Percentiles rank a stretch among this genome's conserved stretches.
Evolutionary conservation across 257 asterid species (phyloP).

Genomic region (Forsythia viridissima): DNA sequence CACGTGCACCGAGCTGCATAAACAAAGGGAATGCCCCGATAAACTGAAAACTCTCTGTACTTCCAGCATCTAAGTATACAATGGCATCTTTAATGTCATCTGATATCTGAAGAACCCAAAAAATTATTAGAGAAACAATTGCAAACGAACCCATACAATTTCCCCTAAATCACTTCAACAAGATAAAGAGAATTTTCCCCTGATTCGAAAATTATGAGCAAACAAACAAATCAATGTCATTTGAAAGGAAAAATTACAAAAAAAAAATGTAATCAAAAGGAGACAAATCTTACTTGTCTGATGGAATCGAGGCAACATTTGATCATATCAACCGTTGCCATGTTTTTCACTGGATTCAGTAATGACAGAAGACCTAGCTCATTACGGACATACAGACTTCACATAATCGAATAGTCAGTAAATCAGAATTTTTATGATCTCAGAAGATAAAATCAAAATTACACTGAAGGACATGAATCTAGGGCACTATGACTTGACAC

Average conservation of each 20-base stretch:
- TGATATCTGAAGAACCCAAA: conserved; percentile 53
- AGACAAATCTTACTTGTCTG: conserved; percentile 54
- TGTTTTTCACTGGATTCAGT: conserved; percentile 17
- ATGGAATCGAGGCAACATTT: conserved; percentile 86
- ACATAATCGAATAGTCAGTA: not conserved
- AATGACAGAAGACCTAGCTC: not conserved
- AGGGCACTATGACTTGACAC: conserved; percentile 8
- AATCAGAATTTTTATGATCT: not conserved
- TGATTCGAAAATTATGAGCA: not conserved
- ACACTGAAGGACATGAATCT: conserved; percentile 1
- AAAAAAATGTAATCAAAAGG: not conserved
- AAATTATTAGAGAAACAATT: not conserved
- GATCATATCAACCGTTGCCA: conserved; percentile 86
- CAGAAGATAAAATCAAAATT: not conserved
- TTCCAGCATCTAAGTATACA: conserved; percentile 92
- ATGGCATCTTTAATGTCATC: conserved; percentile 77
- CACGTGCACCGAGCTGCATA: conserved; percentile 84
- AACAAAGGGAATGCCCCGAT: conserved; percentile 81
- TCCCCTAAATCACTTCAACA: conserved; percentile 2
- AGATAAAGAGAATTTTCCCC: not conserved
- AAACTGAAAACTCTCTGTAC: conserved; percentile 84
- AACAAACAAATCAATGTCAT: not conserved
- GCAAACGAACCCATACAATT: conserved; percentile 3
- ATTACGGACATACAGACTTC: conserved; percentile 13
- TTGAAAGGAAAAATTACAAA: conserved; percentile 16